Conservation (phyloP, 2,329 filamentous ascomycete genomes). For the Microdochium trichocladiopsis region DNA sequence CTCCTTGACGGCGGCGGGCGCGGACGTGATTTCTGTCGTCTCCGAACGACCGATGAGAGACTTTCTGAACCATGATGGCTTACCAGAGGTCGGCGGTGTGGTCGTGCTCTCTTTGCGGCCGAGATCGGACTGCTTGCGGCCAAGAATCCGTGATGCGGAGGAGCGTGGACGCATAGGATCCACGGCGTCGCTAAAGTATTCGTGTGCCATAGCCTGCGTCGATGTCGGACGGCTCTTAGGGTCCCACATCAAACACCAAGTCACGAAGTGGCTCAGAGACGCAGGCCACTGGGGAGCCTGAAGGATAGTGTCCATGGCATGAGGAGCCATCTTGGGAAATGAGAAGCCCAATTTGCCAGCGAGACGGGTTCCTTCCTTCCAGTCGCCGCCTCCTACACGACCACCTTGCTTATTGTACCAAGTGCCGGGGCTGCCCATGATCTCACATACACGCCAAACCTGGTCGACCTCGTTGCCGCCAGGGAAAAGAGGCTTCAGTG, state of each 20-base stretch:
- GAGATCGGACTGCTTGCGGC: slow-evolving; percentile 84
- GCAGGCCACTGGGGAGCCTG: slow-evolving; percentile 87
- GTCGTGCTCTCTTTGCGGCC: slow-evolving; percentile 59
- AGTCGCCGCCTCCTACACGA: slow-evolving; percentile 89
- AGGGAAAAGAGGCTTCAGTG: slow-evolving; percentile 91
- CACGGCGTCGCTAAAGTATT: slow-evolving; percentile 88
- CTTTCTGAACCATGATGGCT: slow-evolving; percentile 95
- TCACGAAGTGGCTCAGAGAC: slow-evolving; percentile 85
- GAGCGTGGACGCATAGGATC: slow-evolving; percentile 92
- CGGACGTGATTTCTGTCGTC: slow-evolving; percentile 51
- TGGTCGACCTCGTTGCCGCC: slow-evolving; percentile 98
- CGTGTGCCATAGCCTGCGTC: slow-evolving; percentile 86
- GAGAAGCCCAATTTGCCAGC: slow-evolving; percentile 97
- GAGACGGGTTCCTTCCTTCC: slow-evolving; percentile 88
- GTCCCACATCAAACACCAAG: slow-evolving; percentile 99
- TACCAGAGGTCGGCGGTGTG: slow-evolving; percentile 58
- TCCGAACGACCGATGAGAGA: slow-evolving; percentile 81
- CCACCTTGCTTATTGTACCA: slow-evolving; percentile 92
- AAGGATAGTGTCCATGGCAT: slow-evolving; percentile 90
- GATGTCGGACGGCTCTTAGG: slow-evolving; percentile 88
- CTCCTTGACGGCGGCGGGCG: slow-evolving; percentile 40
- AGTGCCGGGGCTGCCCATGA: slow-evolving; percentile 97
- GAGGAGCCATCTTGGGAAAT: slow-evolving; percentile 98
- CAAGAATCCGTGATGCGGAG: slow-evolving; percentile 73
- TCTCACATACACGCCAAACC: slow-evolving; percentile 97